Conservation (phyloP, 805 yeast genomes). For the Yarrowia sp. region DNA sequence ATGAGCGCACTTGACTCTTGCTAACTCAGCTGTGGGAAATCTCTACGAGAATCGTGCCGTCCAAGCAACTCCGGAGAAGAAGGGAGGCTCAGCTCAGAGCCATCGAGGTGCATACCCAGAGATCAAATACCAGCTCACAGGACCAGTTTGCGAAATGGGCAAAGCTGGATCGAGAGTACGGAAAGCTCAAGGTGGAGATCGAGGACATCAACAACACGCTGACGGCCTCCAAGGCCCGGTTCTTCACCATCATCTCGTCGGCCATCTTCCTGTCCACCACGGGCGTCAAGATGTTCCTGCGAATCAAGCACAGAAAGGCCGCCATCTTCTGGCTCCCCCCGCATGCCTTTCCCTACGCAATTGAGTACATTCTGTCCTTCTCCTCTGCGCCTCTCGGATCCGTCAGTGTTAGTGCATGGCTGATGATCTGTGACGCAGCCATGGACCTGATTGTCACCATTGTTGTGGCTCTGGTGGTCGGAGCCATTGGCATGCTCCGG, state of each 20-base stretch:
- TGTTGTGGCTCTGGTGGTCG: constrained; percentile 4
- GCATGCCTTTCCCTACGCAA: constrained; percentile 52
- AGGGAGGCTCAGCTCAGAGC: constrained; percentile 46
- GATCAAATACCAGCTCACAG: constrained; percentile 72
- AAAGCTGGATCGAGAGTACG: constrained; percentile 71
- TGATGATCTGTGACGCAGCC: constrained; percentile 41
- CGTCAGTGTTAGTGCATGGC: constrained; percentile 59
- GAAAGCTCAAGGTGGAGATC: constrained; percentile 54
- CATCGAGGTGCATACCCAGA: constrained; percentile 48
- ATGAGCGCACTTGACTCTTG: constrained; percentile 14
- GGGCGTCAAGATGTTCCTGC: constrained; percentile 44
- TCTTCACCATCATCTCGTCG: constrained; percentile 41
- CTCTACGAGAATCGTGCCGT: constrained; percentile 42
- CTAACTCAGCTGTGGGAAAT: constrained; percentile 41
- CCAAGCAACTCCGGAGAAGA: constrained; percentile 39
- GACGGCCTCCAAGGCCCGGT: constrained; percentile 39
- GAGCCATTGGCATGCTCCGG: neutral
- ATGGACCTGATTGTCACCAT: constrained; percentile 26
- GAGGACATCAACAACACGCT: constrained; percentile 39
- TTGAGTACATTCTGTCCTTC: constrained; percentile 59
- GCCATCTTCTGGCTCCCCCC: constrained; percentile 60
- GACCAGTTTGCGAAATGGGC: constrained; percentile 97
- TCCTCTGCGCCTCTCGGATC: constrained; percentile 65
- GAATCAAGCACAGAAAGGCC: constrained; percentile 52
- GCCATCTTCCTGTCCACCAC: constrained; percentile 45